Percentiles rank a stretch among this genome's conserved stretches.
Conservation (phyloP, 257 asterid species). For the Forsythia viridissima region DNA sequence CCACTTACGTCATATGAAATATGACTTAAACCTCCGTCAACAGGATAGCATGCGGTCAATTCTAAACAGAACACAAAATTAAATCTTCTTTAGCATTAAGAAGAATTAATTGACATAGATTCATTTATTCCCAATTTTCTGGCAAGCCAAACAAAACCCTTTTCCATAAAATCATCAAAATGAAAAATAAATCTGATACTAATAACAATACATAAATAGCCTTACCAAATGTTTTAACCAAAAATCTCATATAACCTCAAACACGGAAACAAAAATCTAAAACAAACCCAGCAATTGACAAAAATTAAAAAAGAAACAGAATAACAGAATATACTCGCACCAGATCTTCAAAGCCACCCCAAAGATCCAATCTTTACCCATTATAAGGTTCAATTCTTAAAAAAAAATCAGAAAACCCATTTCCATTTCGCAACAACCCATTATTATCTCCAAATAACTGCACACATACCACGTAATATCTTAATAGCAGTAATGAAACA, state of each 20-base stretch:
- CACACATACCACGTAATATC: background rate
- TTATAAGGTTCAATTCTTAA: conserved; percentile 24
- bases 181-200: background rate
- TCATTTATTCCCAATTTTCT: background rate
- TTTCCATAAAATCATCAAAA: background rate
- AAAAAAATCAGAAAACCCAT: background rate
- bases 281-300: background rate
- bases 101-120: background rate
- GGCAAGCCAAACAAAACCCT: background rate
- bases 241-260: background rate
- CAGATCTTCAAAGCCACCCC: background rate
- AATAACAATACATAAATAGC: background rate
- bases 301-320: background rate
- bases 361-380: conserved; percentile 33
- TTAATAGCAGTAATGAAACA: background rate
- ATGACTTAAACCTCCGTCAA: background rate
- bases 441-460: background rate
- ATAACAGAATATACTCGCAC: background rate
- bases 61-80: background rate
- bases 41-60: background rate
- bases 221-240: background rate
- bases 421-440: background rate
- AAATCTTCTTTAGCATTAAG: background rate
- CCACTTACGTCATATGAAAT: background rate
- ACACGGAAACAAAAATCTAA: background rate